phyloP scores from a whole-genome alignment of 2,329 filamentous ascomycete species.

The Colletotrichum falcatum region DNA sequence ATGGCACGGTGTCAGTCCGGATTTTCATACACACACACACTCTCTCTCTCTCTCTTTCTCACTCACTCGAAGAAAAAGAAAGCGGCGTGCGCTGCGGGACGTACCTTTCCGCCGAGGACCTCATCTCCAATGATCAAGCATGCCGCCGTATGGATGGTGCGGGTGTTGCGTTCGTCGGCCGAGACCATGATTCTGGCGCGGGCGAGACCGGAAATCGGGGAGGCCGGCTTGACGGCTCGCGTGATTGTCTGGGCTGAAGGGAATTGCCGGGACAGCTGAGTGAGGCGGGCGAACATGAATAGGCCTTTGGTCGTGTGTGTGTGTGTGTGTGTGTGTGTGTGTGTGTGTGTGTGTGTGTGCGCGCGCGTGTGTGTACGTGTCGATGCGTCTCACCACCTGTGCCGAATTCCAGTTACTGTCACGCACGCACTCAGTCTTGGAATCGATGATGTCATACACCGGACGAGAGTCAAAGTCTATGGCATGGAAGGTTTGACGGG shows the following conservation, averaged over 20 bases:
- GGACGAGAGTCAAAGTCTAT: not conserved
- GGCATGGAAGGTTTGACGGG: conserved; percentile 8
- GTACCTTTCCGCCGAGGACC: conserved; percentile 92
- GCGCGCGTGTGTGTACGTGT: not conserved
- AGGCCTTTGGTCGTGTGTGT: not conserved
- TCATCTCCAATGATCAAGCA: conserved; percentile 98
- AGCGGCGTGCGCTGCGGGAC: conserved; percentile 40
- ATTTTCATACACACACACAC: not conserved
- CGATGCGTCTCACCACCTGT: not conserved
- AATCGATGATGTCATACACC: conserved; percentile 21
- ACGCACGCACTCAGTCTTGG: not conserved
- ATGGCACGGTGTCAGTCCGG: conserved; percentile 10
- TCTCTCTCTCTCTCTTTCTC: too few relatives aligned
- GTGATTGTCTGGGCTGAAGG: conserved; percentile 42
- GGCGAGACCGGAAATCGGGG: conserved; percentile 43
- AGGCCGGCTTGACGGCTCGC: conserved; percentile 46
- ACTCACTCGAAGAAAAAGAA: not conserved
- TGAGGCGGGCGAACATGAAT: conserved; percentile 81
- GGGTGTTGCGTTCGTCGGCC: conserved; percentile 66
- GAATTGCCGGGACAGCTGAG: conserved; percentile 79
- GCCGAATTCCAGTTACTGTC: not conserved
- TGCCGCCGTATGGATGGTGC: conserved; percentile 87
- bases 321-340: too few relatives aligned
- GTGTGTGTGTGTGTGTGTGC: not conserved
- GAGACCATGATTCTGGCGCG: conserved; percentile 57